Base-by-base conservation (phyloP, 306 rosid genomes). In the Begonia fuchsioides region DNA sequence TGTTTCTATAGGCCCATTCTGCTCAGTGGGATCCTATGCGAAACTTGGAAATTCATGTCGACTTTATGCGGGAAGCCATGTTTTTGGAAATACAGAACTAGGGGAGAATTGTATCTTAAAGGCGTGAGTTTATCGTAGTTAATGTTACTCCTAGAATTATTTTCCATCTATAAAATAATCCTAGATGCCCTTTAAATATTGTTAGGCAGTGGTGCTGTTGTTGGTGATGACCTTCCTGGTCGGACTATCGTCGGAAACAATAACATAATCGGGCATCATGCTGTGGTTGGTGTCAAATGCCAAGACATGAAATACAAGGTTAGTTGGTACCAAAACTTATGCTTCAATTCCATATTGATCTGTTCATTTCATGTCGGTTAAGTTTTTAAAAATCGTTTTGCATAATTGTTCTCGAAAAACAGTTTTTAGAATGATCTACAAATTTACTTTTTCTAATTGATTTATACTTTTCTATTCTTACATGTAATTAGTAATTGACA, bases 291-390 rank as follows among this genome's bases (percentile, higher is more conserved):
- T 53, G 61, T 85, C 46, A 79, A 72, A 73, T 79, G 92, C 68
- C 98, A 90, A 68, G 94, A 81, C 69, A 20, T 85, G 92, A 85
- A 90, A 57, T 81, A 81, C 73, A 75, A 73, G 90, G 97, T 84
- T 43, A 65, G 58, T 39, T 56, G 67, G 1, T 26, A 2, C 35
- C 7, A 26, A 26, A 26, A 26, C 35, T 3, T 26, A 26, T 26
- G 35, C 35, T 26, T 26, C 8, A 6, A 26, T 26, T 26, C 35
- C 35, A 26, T 26, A 26, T 26, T 2, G 35, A 26, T 26, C 8
- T 26, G 7, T 26, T 26, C 35, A 26, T 26, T 26, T 26, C 35
- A 26, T 26, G 2, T 26, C 7, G 35, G 35, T 26, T 26, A 4
- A 26, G 7, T 50, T 35, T 39, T 14, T 62, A 9, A 1, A 38